Evolutionary conservation across 495 filamentous ascomycete genomes (phyloP).

Genomic region (Wilcoxina mikolae): DNA sequence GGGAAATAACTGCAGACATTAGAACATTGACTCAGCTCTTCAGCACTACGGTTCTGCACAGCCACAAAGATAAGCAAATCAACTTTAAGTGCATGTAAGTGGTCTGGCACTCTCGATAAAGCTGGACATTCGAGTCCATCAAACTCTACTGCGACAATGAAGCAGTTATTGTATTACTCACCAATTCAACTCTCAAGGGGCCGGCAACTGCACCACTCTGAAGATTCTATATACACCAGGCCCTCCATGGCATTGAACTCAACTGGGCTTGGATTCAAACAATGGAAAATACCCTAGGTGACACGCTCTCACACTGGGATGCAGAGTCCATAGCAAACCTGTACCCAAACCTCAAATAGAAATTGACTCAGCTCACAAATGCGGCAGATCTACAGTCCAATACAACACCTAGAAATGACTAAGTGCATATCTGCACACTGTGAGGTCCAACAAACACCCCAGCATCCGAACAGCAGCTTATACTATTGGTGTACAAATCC

Average conservation of each 20-base stretch:
- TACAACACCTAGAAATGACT: not conserved
- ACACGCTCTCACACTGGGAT: not conserved
- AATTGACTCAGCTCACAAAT: not conserved
- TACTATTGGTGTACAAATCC: not conserved
- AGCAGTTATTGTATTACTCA: not conserved
- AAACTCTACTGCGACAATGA: not conserved
- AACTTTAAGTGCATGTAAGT: not conserved
- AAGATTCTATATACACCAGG: not conserved
- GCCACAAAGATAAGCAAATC: not conserved
- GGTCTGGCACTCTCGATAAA: not conserved
- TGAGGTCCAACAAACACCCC: not conserved
- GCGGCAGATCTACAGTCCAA: not conserved
- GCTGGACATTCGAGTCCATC: not conserved
- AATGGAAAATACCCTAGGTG: not conserved
- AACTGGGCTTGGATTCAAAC: not conserved
- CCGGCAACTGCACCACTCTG: not conserved
- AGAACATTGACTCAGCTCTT: too few species aligned
- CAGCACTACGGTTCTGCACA: not conserved
- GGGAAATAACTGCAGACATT: too few species aligned
- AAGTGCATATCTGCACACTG: not conserved
- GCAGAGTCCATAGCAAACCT: not conserved
- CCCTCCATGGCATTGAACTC: not conserved
- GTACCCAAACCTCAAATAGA: not conserved
- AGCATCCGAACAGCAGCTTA: not conserved
- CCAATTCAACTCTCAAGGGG: not conserved